Conservation (phyloP, 495 filamentous ascomycete genomes). For the Neurospora sp. region DNA sequence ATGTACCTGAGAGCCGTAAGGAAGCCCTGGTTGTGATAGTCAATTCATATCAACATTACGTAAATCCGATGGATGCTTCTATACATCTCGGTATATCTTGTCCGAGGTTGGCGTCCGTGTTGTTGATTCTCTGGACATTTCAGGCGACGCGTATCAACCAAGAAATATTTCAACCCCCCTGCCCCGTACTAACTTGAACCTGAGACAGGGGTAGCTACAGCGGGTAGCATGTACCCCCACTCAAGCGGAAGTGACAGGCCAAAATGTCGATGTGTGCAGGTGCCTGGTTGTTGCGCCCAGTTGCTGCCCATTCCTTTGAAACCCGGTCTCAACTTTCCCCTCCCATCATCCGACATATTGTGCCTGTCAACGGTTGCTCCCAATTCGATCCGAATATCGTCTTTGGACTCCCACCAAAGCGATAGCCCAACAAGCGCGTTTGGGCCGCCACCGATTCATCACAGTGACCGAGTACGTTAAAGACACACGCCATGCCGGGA, state of each 20-base stretch:
- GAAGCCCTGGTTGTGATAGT: background rate
- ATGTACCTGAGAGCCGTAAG: background rate
- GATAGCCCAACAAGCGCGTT: background rate
- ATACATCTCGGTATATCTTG: background rate
- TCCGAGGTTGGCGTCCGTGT: background rate
- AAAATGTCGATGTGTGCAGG: background rate
- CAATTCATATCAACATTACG: background rate
- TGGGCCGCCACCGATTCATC: background rate
- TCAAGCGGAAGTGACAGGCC: background rate
- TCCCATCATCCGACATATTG: background rate
- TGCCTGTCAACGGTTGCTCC: background rate
- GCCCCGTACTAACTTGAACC: background rate
- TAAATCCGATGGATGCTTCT: background rate
- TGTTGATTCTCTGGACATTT: background rate
- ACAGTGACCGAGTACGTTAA: background rate
- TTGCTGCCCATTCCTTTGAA: background rate
- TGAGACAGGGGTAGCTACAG: background rate
- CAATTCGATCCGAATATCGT: background rate
- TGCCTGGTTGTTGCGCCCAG: background rate
- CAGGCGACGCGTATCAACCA: background rate
- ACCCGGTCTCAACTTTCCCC: background rate
- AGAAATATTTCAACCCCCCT: background rate
- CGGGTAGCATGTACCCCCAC: background rate
- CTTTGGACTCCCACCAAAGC: background rate
- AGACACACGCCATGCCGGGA: slow-evolving; percentile 13